Conservation (phyloP, 768 basidiomycete species). For the Terana coerulea region DNA sequence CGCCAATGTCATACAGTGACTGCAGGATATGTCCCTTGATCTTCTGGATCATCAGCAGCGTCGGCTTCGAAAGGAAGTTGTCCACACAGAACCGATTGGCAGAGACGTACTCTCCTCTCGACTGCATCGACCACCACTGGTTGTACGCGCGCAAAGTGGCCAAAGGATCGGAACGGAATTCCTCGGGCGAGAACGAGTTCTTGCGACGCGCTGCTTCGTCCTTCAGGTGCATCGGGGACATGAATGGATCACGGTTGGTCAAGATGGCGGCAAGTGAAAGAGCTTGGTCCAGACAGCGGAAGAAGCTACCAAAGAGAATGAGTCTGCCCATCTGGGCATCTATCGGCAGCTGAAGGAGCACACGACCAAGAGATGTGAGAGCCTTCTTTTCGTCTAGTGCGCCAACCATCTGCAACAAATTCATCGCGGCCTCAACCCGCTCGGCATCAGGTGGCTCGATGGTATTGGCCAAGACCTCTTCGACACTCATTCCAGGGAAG, state of each 20-base stretch:
- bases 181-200: constrained; percentile 69
- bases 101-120: constrained; percentile 52
- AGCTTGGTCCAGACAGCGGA: constrained; percentile 86
- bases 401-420: constrained; percentile 77
- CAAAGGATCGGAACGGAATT: constrained; percentile 83
- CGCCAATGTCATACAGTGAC: constrained; percentile 73
- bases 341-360: constrained; percentile 85
- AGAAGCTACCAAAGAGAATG: constrained; percentile 87
- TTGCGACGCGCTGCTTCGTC: constrained; percentile 67
- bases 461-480: constrained; percentile 78
- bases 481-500: constrained; percentile 80
- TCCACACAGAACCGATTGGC: constrained; percentile 78
- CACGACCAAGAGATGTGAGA: constrained; percentile 82
- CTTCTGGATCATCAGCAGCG: constrained; percentile 74
- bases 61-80: constrained; percentile 89
- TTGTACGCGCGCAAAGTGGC: constrained; percentile 80
- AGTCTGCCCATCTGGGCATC: constrained; percentile 89
- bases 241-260: constrained; percentile 86
- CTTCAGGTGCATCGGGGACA: constrained; percentile 77
- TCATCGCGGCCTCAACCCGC: constrained; percentile 77
- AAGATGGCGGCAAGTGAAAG: constrained; percentile 90
- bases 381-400: constrained; percentile 75
- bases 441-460: constrained; percentile 86
- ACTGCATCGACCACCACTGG: constrained; percentile 73
- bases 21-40: constrained; percentile 76